phyloP scores from a whole-genome alignment of 2,329 filamentous ascomycete genomes.

The Rutstroemia sp. region DNA sequence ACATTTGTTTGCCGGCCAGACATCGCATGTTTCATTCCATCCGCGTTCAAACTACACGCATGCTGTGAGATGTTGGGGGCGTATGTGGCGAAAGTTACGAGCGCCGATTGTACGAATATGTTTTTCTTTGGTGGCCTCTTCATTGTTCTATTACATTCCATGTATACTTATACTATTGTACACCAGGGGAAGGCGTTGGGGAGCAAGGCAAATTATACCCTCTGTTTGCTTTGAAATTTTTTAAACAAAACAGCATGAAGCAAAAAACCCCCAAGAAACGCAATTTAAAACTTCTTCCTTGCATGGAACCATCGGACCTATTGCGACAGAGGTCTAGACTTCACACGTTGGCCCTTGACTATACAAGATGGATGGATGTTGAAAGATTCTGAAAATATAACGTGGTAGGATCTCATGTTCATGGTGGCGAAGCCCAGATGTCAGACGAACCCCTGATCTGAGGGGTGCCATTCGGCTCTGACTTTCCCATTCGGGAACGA shows the following conservation, averaged over 20 bases:
- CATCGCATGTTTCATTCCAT: not conserved
- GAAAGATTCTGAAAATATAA: not conserved
- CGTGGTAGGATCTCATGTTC: not conserved
- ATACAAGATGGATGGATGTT: no score
- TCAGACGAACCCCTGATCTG: not conserved
- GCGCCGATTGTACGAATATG: not conserved
- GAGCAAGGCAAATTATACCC: slow-evolving; percentile 6
- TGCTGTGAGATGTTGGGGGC: not conserved
- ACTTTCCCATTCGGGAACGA: not conserved
- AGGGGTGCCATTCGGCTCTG: not conserved
- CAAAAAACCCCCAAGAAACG: not conserved
- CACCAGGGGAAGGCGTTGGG: slow-evolving; percentile 1
- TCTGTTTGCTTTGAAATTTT: slow-evolving; percentile 6
- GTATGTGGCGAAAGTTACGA: not conserved
- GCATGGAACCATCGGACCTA: no score
- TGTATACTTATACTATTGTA: not conserved
- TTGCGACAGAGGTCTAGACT: no score
- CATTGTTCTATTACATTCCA: not conserved
- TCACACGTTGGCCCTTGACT: no score
- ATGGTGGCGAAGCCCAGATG: slow-evolving; percentile 3
- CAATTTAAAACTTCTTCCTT: no score
- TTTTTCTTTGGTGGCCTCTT: not conserved
- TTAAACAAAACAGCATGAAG: not conserved
- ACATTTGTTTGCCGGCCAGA: not conserved
- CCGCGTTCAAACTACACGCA: not conserved